Evolutionary conservation across 202 grass and related monocot genomes (phyloP), one percentile per base, ranked within the genome.

Genomic region (Bolboschoenoplectus hybrid): DNA sequence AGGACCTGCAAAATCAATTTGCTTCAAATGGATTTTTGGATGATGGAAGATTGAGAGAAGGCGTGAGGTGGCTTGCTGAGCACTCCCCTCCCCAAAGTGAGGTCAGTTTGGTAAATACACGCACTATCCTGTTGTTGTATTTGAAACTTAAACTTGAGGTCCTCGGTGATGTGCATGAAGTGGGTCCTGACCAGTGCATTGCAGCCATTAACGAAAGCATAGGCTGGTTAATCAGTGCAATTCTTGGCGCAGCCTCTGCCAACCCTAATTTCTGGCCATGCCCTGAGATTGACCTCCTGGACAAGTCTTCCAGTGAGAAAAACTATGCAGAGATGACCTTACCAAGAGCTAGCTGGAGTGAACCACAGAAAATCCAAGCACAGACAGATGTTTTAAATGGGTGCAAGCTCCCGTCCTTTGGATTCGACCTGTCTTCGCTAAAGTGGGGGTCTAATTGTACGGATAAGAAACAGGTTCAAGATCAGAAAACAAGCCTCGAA

Each of bases 341-440:
- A 82, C 96, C 96, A 85, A 90, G 76, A 55, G 61, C 84, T 63
- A 87, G 87, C 45, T 98, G 96, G 96, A 95, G 90, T 78, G 73
- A 34, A 17, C 88, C 85, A 66, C 68, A 74, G 50, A 90, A 85
- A 89, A 94, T 86, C 26, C 85, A 94, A 61, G 68, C 87, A 67
- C 67, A 94, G 19, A 55, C 79, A 49, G 87, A 82, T 34, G 75
- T 45, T 51, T 87, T 94, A 63, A 90, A 82, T 46, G 64, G 86
- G 60, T 92, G 90, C 64, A 92, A 94, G 85, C 89, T 98, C 85
- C 90, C 89, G 34, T 77, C 75, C 32, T 98, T 98, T 49, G 75
- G 63, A 38, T 86, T 75, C 57, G 90, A 94, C 49, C 39, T 91
- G 65, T 95, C 91, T 75, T 90, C 89, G 90, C 80, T 98, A 77